These are phyloP conservation scores for Xylaria scruposa DNA, from an alignment of 495 filamentous ascomycete species.

Conservation along the genomic window DNA sequence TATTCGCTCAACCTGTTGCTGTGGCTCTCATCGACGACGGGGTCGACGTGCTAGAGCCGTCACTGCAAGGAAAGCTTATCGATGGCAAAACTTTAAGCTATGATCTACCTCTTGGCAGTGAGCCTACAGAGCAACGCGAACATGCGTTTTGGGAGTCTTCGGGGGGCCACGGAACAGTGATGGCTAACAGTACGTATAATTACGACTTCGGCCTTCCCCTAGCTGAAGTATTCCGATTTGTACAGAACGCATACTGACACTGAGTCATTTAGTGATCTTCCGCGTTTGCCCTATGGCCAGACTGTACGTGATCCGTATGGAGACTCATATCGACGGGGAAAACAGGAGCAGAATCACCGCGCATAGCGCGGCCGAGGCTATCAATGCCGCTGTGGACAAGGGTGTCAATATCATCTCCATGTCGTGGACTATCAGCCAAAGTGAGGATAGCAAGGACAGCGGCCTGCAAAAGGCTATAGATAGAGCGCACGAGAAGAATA, in stretches of 20 bases:
- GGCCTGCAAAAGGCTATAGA: neutral
- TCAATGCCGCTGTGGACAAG: neutral
- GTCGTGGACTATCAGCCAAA: constrained; percentile 10
- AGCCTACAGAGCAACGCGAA: constrained; percentile 8
- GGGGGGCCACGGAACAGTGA: neutral
- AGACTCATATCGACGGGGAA: neutral
- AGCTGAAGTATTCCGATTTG: too few relatives aligned
- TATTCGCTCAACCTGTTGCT: neutral
- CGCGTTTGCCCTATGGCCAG: constrained; percentile 11
- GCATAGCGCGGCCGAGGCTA: constrained; percentile 5
- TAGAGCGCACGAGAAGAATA: neutral
- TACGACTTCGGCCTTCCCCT: neutral
- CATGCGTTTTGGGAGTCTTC: constrained; percentile 4
- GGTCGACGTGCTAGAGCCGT: constrained; percentile 1
- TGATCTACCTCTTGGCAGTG: neutral
- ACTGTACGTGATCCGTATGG: constrained; percentile 11
- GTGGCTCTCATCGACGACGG: constrained; percentile 16
- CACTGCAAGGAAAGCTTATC: neutral
- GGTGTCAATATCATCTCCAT: constrained; percentile 12
- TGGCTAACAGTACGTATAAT: constrained; percentile 1
- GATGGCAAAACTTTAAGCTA: constrained; percentile 12
- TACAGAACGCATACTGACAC: neutral
- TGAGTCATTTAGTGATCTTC: constrained; percentile 2
- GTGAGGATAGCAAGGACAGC: neutral
- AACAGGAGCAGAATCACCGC: constrained; percentile 6